Base-by-base conservation (phyloP, 495 filamentous ascomycete genomes). In the Xylaria curta region DNA sequence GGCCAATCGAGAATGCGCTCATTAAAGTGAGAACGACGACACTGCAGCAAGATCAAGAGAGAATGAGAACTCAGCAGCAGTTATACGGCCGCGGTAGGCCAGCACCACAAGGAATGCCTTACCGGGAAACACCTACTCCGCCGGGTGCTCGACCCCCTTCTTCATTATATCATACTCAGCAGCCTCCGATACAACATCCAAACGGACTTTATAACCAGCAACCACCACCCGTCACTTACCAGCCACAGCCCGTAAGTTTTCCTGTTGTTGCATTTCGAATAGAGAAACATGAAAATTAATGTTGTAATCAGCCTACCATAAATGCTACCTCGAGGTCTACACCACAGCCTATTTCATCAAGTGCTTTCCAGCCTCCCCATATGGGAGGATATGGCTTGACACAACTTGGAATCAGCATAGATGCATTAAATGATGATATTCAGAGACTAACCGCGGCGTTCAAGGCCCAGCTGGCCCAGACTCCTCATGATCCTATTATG, bases 1-100 rank as follows among this genome's bases (percentile, higher is more conserved):
- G 93, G 47, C 91, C 92, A 66, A 98, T 99, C 74, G 96, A 99
- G 78, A 97, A 91, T 82, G 94, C 95, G 19, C 85, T 99, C 70
- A 94, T 97, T 77, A 97, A 94, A 79, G 92, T 92, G 8, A 89
- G 92, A 70, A 97, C 93, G 10, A 91, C 89, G 19, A 89, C 91
- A 62, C 80, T 94, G 65, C 89, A 93, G 68, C 86, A 89, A 60
- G 89, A 94, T 72, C 91, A 93, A 77, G 88, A 87, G 49, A 87
- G 90, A 70, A 84, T 85, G 68, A 87, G 89, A 71, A 83, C 84
- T 51, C 91, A 92, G 73, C 88, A 89, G 63, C 90, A 93, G 59
- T 77, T 90, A 10, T 82, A 91, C 67, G 85, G 83, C 26, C 89
- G 89, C 70, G 82, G 81, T 49, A 87, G 91, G 58, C 85, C 85